Base-by-base conservation (phyloP, 1,139 yeast species). In the Yamadazyma epiphylla region DNA sequence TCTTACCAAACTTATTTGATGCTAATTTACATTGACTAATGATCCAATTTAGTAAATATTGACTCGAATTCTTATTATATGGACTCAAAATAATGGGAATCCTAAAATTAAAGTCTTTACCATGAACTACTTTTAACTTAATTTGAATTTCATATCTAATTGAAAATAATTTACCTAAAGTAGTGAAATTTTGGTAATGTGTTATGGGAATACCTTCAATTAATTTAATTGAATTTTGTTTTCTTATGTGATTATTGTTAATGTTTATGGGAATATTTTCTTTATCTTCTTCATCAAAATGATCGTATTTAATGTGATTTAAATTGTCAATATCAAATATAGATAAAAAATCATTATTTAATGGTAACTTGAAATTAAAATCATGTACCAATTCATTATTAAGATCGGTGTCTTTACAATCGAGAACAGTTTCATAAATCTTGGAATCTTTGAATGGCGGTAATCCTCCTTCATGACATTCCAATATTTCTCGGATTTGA, bases 41-140 rank as follows among this genome's bases (percentile, higher is more conserved):
- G n/a, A 79, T 74, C 71, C 74, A 77, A 48, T 52, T 64, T 42
- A 64, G 57, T 27, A 69, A 50, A 44, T 64, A 65, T 33, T 54
- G 67, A 33, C 73, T 70, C 47, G 60, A 65, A 13, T 34, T 45
- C 32, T 67, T 57, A 51, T 78, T 76, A 53, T 55, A 71, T 1
- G 81, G 79, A 29, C 80, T 60, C 0, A 79, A 63, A 0, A 72
- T 72, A 3, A 79, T 53, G 1, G 82, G 83, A 11, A 76, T 60
- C 14, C 60, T 49, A 5, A 74, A 51, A 26, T 64, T 74, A 36
- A 72, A 58, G 39, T 72, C 75, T 41, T 70, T 71, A 4, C 71
- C 71, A 32, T 67, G 71, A 13, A 58, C 53, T 16, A 77, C 51
- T 43, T 74, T 77, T 25, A 76, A 56, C 36, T 68, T 71, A 14